A percentile compares a stretch with the other conserved stretches of the same genome.
Conservation (phyloP, 2,329 filamentous ascomycete species). For the Claviceps digitariae region DNA sequence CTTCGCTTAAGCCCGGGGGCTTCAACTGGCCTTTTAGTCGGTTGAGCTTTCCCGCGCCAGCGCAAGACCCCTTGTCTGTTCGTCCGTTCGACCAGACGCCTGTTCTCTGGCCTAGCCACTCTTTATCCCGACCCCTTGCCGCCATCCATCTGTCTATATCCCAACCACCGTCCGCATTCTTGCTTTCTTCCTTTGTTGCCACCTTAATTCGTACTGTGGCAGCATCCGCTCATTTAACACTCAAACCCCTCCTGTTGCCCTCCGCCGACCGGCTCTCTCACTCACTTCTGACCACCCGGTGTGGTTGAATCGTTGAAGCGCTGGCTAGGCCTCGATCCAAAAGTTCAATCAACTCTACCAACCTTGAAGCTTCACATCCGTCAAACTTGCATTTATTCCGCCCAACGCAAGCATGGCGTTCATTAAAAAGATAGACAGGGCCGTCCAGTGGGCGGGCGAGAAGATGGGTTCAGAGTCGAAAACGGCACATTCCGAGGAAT, state of each 20-base stretch:
- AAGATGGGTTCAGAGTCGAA: slow-evolving; percentile 88
- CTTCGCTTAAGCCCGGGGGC: neutral
- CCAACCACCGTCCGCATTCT: neutral
- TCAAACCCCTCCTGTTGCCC: neutral
- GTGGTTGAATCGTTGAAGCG: neutral
- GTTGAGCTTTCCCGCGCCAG: slow-evolving; percentile 1
- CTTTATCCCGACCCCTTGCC: slow-evolving; percentile 4
- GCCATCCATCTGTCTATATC: neutral
- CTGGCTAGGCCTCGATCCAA: neutral
- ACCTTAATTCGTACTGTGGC: neutral
- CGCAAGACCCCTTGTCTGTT: neutral
- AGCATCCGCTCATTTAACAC: neutral
- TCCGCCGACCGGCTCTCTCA: neutral
- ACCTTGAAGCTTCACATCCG: neutral
- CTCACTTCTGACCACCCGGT: neutral
- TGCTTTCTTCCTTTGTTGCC: neutral
- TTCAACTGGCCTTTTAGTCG: neutral
- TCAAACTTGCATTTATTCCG: neutral
- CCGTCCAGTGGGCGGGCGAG: slow-evolving; percentile 97
- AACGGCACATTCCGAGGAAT: slow-evolving; percentile 78
- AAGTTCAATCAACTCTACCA: neutral
- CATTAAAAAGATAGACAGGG: slow-evolving; percentile 80
- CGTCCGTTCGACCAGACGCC: neutral
- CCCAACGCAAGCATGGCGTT: slow-evolving; percentile 32
- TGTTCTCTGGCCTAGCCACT: neutral